Evolutionary conservation across 768 basidiomycete species (phyloP), one percentile per base, ranked within the genome.

Genomic region (Phaffia australis): DNA sequence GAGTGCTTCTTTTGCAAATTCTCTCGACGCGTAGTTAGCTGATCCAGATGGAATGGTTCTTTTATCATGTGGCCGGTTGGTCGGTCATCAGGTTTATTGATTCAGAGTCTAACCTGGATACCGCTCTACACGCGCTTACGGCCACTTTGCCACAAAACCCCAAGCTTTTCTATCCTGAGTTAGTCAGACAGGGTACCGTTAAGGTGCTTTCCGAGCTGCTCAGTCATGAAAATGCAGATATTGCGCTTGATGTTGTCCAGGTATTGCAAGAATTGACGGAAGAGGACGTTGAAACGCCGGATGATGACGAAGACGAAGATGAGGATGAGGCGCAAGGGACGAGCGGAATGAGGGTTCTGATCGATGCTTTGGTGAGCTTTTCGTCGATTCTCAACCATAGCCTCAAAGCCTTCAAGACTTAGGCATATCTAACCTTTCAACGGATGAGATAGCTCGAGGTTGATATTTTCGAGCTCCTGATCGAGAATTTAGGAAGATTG

Each of bases 161-260:
- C 0, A 79, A 81, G 8, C 75, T 89, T 25, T 87, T 91, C 67
- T 99, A 95, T 75, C 87, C 91, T 27, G 92, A 98, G 74, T 81
- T 98, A 60, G 82, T 93, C 64, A 83, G 83, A 52, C 85, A 87
- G 6, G 88, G 87, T 46, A 79, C 85, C 21, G 78, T 91, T 19
- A 74, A 80, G 42, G 79, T 85, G 30, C 81, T 98, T 57, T 82
- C 88, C 65, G 91, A 88, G 35, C 82, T 99, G 57, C 83, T 99
- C 64, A 88, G 85, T 65, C 93, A 99, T 74, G 95, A 99, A 76
- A 99, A 99, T 75, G 82, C 86, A 56, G 95, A 99, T 77, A 97
- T 99, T 68, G 88, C 88, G n/a, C 88, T 98, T 63, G 92, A 95
- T 71, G 87, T 90, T 42, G 85, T 98, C 47, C 89, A 93, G 74